Percentiles rank a stretch among this genome's conserved stretches.
Evolutionary conservation across 1,139 yeast species (phyloP).

Genomic region (Debaryomyces sp.): DNA sequence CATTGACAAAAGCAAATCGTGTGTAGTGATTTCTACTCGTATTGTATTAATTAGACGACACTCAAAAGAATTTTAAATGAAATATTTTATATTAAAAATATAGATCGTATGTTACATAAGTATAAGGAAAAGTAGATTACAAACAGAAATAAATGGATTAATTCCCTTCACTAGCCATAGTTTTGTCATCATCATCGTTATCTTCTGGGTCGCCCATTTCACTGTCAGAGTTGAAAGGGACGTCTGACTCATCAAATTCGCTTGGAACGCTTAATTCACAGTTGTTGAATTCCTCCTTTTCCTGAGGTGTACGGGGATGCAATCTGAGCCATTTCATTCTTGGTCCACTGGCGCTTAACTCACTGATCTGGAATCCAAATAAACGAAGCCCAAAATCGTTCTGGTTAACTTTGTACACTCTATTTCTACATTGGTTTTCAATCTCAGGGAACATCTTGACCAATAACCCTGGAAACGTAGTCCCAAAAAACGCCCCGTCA

Average conservation of each 20-base stretch:
- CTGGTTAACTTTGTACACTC: conserved; percentile 55
- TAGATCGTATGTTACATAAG: conserved; percentile 4
- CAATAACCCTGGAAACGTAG: conserved; percentile 91
- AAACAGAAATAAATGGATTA: conserved; percentile 5
- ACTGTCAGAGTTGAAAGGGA: conserved; percentile 21
- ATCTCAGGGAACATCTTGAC: conserved; percentile 89
- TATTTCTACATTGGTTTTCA: conserved; percentile 50
- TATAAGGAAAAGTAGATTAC: neutral
- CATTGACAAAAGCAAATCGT: neutral
- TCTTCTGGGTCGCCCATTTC: conserved; percentile 25
- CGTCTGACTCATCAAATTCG: conserved; percentile 31
- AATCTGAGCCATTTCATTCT: conserved; percentile 94
- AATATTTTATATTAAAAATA: neutral
- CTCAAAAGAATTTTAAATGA: neutral
- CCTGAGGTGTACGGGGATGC: conserved; percentile 62
- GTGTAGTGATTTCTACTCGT: neutral
- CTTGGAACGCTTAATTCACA: conserved; percentile 65
- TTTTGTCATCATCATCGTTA: conserved; percentile 42
- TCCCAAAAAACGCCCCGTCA: conserved; percentile 97
- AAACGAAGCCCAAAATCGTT: conserved; percentile 69
- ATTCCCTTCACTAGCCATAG: conserved; percentile 48
- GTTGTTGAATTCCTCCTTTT: conserved; percentile 57
- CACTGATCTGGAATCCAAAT: conserved; percentile 86
- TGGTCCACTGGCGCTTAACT: conserved; percentile 78
- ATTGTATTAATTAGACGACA: neutral